These are phyloP conservation scores for Chlamydomonas incerta DNA, from an alignment of 139 green algal genomes.

Conservation along the genomic window DNA sequence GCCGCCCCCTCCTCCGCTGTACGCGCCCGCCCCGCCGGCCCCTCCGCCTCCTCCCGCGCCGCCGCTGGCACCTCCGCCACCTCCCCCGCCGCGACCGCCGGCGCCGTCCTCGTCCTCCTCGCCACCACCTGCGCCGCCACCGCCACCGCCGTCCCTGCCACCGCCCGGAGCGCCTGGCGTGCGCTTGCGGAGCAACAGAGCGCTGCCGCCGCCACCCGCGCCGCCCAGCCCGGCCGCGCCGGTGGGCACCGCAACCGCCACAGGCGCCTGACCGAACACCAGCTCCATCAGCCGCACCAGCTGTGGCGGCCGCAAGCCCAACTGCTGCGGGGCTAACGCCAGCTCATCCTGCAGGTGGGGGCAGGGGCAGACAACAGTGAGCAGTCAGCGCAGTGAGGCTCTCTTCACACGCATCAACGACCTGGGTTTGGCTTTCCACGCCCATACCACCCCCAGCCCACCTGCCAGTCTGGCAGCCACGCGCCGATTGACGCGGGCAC, in stretches of 20 bases:
- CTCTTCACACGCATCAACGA: too few species aligned
- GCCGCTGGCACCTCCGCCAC: background rate
- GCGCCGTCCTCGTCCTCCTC: background rate
- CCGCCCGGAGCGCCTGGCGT: background rate
- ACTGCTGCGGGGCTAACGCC: constrained; percentile 48
- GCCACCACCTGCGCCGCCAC: background rate
- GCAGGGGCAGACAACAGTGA: too few species aligned
- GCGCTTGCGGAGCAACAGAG: constrained; percentile 25
- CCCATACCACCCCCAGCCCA: too few species aligned
- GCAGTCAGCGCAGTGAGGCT: too few species aligned
- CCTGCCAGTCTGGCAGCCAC: constrained; percentile 31
- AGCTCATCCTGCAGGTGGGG: background rate
- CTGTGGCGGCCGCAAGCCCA: constrained; percentile 40
- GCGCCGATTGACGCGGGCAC: background rate
- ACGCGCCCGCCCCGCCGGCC: background rate
- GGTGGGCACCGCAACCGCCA: too few species aligned
- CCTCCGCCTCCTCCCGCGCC: background rate
- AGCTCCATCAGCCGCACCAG: constrained; percentile 64
- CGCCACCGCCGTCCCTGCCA: background rate
- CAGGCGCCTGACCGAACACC: constrained; percentile 24
- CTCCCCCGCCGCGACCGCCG: background rate
- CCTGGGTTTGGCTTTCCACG: too few species aligned
- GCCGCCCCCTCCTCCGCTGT: background rate
- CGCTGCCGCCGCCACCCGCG: background rate
- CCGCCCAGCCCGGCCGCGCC: background rate